Percentiles rank a stretch among this genome's conserved stretches.
Evolutionary conservation across 441 rosid species (phyloP).

Genomic region (Theobroma grandiflorum): DNA sequence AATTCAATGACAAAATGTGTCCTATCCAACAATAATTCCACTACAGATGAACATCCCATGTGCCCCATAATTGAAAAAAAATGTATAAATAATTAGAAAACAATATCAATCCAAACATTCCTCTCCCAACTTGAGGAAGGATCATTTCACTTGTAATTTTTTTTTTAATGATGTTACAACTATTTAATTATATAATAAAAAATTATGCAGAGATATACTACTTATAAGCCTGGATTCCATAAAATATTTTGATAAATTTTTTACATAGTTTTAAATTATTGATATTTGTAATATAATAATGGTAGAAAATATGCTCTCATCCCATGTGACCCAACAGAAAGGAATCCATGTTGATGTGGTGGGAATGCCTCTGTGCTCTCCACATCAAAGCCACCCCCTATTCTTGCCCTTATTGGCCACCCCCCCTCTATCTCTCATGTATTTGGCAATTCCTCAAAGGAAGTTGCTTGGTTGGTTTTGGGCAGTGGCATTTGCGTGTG

Average conservation of each 20-base stretch:
- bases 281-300: no score
- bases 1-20: neutral
- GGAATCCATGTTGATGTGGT: neutral
- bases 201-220: no score
- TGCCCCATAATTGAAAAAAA: neutral
- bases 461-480: neutral
- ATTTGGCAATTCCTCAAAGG: neutral
- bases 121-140: neutral
- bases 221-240: no score
- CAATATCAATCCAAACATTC: neutral
- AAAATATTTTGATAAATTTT: no score
- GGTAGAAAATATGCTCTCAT: no score
- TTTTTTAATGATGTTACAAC: no score
- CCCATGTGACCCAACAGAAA: no score
- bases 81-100: neutral
- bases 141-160: no score
- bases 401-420: neutral
- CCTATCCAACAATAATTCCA: neutral
- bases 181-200: no score
- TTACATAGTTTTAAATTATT: no score
- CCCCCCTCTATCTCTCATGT: neutral
- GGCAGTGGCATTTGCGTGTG: neutral
- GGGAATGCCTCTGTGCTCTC: neutral
- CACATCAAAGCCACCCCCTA: neutral
- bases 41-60: neutral